Conservation (phyloP, 768 basidiomycete genomes). For the Leucosporidium yakuticum region DNA sequence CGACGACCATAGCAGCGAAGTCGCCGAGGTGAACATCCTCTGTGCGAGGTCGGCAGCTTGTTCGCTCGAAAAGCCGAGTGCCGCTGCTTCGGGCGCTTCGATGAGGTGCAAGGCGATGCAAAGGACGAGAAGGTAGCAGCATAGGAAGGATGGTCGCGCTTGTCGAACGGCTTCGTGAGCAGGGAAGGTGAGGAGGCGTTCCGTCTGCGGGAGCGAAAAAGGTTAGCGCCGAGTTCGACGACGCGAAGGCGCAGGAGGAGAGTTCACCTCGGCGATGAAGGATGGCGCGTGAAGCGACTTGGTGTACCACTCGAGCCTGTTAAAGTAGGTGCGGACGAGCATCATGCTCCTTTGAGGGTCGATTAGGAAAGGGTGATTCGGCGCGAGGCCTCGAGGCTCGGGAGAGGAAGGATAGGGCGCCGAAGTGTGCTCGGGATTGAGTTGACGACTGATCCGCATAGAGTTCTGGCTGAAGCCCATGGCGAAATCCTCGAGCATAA, state of each 20-base stretch:
- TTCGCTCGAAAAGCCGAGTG: constrained; percentile 9
- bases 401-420: background rate
- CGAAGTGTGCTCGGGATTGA: background rate
- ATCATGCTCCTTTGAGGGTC: constrained; percentile 1
- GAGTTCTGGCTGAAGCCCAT: constrained; percentile 11
- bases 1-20: constrained; percentile 11
- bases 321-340: constrained; percentile 20
- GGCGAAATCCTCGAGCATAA: constrained; percentile 29
- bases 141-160: constrained; percentile 14
- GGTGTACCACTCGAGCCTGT: constrained; percentile 19
- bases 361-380: constrained; percentile 2
- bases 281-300: constrained; percentile 15
- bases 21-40: constrained; percentile 9
- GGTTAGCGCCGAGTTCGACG: background rate
- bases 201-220: background rate
- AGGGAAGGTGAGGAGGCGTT: background rate
- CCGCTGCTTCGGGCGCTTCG: background rate
- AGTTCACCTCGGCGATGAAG: constrained; percentile 15
- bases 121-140: constrained; percentile 18
- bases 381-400: background rate
- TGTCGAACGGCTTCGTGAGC: background rate
- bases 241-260: too few relatives aligned
- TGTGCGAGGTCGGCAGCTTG: background rate
- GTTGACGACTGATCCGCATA: background rate
- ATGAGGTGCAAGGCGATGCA: constrained; percentile 23